phyloP scores from a whole-genome alignment of 495 filamentous ascomycete species.

The Cryomyces antarcticus region DNA sequence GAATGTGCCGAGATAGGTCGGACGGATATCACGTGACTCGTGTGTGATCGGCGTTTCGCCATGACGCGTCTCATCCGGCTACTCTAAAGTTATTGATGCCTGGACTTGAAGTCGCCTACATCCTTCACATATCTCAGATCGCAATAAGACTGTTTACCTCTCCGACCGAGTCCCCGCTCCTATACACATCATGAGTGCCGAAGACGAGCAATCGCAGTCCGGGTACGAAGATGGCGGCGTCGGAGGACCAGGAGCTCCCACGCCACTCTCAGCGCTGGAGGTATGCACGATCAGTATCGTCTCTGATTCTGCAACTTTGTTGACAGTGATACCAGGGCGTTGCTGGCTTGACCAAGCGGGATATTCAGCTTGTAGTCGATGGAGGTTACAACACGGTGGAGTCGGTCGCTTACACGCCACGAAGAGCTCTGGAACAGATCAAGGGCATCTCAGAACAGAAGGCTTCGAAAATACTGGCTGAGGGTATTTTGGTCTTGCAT shows the following conservation, averaged over 20 bases:
- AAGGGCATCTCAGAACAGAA: slow-evolving; percentile 97
- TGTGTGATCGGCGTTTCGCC: too few relatives aligned
- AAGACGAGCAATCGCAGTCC: slow-evolving; percentile 35
- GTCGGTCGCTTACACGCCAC: slow-evolving; percentile 83
- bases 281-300: slow-evolving; percentile 24
- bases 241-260: slow-evolving; percentile 80
- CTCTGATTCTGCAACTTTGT: not conserved
- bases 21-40: too few relatives aligned
- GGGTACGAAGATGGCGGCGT: slow-evolving; percentile 38
- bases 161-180: too few relatives aligned
- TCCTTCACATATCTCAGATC: too few relatives aligned
- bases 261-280: slow-evolving; percentile 75
- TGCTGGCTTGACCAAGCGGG: slow-evolving; percentile 72
- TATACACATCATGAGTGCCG: slow-evolving; percentile 28
- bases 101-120: too few relatives aligned
- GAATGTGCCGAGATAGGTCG: too few relatives aligned
- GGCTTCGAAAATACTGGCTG: slow-evolving; percentile 76
- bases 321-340: slow-evolving; percentile 32
- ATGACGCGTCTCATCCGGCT: too few relatives aligned
- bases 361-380: slow-evolving; percentile 82
- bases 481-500: slow-evolving; percentile 34
- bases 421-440: slow-evolving; percentile 70
- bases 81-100: too few relatives aligned
- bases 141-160: too few relatives aligned
- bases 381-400: slow-evolving; percentile 91